Evolutionary conservation across 495 filamentous ascomycete species (phyloP).

Genomic region (Penicillium taxi): DNA sequence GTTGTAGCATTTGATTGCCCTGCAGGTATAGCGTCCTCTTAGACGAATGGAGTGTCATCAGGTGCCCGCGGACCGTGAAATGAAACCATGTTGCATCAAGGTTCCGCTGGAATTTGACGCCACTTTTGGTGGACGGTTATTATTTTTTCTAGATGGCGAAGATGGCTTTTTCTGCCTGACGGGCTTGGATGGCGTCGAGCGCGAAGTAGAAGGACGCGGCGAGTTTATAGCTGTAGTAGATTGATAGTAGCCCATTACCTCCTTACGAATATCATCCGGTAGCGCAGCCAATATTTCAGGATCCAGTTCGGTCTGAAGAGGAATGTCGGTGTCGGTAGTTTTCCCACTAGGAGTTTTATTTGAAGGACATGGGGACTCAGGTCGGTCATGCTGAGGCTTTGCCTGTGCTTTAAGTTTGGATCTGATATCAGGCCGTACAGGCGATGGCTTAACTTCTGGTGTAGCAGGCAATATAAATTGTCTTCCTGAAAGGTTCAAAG

Average conservation of each 20-base stretch:
- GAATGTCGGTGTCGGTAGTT: conserved; percentile 20
- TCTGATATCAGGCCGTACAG: conserved; percentile 72
- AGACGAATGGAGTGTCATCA: not conserved
- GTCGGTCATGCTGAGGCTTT: conserved; percentile 23
- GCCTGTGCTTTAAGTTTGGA: conserved; percentile 55
- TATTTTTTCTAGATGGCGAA: conserved; percentile 52
- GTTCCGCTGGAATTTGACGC: conserved; percentile 37
- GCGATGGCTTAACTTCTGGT: conserved; percentile 64
- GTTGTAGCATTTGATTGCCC: conserved; percentile 4
- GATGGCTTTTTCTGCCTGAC: conserved; percentile 37
- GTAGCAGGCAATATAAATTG: conserved; percentile 84
- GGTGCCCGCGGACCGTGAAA: not conserved
- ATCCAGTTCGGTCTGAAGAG: conserved; percentile 56
- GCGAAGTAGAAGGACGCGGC: conserved; percentile 23
- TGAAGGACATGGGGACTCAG: conserved; percentile 25
- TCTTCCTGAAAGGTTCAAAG: conserved; percentile 71
- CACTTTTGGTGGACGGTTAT: conserved; percentile 29
- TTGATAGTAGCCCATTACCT: conserved; percentile 62
- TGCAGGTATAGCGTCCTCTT: conserved; percentile 16
- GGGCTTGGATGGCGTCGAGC: conserved; percentile 31
- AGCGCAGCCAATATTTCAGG: conserved; percentile 67
- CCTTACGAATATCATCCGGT: conserved; percentile 74
- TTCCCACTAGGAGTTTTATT: conserved; percentile 7
- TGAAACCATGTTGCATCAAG: conserved; percentile 4
- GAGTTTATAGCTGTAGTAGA: not conserved